Base-by-base conservation (phyloP, 768 basidiomycete genomes). In the Tricholoma saponaceum region DNA sequence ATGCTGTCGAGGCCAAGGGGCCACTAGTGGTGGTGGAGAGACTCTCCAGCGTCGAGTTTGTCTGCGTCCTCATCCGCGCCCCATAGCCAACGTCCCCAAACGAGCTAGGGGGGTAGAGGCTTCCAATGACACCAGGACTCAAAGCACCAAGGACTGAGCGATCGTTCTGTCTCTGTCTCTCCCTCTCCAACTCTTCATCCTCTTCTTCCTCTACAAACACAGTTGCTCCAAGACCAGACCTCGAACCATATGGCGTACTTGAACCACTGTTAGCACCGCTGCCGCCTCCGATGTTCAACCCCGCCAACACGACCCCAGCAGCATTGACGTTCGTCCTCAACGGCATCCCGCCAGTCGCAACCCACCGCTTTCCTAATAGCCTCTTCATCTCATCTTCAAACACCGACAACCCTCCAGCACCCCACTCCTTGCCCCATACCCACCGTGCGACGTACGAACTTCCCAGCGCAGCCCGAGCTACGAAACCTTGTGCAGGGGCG, bases 351-450 rank as follows among this genome's bases (percentile, higher is more conserved):
- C 83, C 82, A 1, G 79, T 84, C 14, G 83, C 79, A 2, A 84
- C 78, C 90, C 91, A 92, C 53, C 89, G 77, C 70, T 89, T 90
- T 46, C 81, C 81, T 35, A 90, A 74, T 51, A 93, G 64, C 64
- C 89, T 72, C 57, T 82, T 77, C 55, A 92, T 81, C 71, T 93
- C 91, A 56, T 93, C 92, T 67, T 93, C 91, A 61, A 88, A 93
- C 23, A 81, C 84, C 22, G 80, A 82, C 22, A 84, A 74, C 5
- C 81, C 74, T 33, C 77, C 73, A 3, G 74, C 66, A 22, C 74
- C 73, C 75, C 76, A 69, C 63, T 90, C 86, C 61, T 83, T 80
- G 39, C 88, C 84, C 90, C 90, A 93, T 43, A 90, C 86, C 91
- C 92, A 94, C 7, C 92, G 79, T 26, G 90, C 92, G 41, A 90